Base-by-base conservation (phyloP, 345 rosid genomes). In the Populus pruinosa region DNA sequence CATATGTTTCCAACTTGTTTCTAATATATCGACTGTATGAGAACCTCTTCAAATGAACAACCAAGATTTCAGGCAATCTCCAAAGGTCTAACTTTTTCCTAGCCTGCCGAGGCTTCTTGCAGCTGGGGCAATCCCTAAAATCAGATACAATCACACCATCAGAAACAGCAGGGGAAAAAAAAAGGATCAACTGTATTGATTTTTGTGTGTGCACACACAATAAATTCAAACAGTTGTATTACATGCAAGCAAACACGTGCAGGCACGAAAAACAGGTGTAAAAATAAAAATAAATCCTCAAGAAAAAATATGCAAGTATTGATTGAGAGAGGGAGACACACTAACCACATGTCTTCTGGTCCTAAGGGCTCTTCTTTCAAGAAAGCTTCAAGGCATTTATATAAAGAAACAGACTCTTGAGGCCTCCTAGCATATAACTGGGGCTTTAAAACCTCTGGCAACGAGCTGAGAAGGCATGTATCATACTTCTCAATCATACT, bases 271-370 rank as follows among this genome's bases (percentile, higher is more conserved):
- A 39, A 23, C 8, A 29, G 17, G 7, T 27, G 31, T 12, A 29
- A 27, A 25, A 23, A 64, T 6, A 2, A 0, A 64, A 13, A 25
- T 10, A 16, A 4, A 25, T 29, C 36, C 11, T 5, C 17, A 67
- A 67, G 13, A 20, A 67, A 67, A 66, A 31, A 29, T 29, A 38
- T 38, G 13, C 14, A 35, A 5, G 35, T 62, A 27, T 1, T 47
- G 49, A 33, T 36, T 38, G 8, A 70, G 3, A 14, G 10, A 10
- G 41, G 61, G 70, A 4, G 14, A 74, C 31, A 66, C 27, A 76
- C 83, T 72, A 72, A 81, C 83, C 83, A 81, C 83, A 73, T 81
- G 70, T 81, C 81, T 43, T 81, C 81, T 18, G 78, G 84, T 77
- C 84, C 81, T 17, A 77, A 63, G 20, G 84, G 84, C 71, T 81